A percentile compares a stretch with the other conserved stretches of the same genome.
These are phyloP conservation scores for Eutypa lata DNA, from an alignment of 2,329 filamentous ascomycete species.

Conservation along the genomic window DNA sequence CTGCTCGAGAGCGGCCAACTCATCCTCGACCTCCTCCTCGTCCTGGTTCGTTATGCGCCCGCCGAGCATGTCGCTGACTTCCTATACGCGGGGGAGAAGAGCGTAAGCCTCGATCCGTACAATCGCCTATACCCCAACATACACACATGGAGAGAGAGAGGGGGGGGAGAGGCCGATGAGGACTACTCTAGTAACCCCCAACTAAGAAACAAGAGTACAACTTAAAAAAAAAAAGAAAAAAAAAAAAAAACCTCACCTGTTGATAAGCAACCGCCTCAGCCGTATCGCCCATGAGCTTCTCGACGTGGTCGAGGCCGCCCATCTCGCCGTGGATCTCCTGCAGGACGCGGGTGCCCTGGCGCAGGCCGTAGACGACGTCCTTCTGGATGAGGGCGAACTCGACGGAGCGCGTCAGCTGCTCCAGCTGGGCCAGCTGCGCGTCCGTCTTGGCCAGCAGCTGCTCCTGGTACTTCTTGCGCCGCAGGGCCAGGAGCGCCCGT, in stretches of 20 bases:
- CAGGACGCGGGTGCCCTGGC: constrained; percentile 86
- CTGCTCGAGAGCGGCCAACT: constrained; percentile 76
- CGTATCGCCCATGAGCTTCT: constrained; percentile 91
- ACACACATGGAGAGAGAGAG: too few relatives aligned
- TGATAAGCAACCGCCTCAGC: constrained; percentile 91
- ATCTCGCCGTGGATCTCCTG: constrained; percentile 93
- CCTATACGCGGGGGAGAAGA: constrained; percentile 46
- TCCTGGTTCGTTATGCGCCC: constrained; percentile 89
- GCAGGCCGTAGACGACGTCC: constrained; percentile 87
- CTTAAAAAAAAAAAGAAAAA: not conserved
- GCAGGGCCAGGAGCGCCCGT: constrained; percentile 80
- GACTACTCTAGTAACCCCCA: too few relatives aligned
- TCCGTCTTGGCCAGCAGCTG: constrained; percentile 85
- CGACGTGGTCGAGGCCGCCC: constrained; percentile 89
- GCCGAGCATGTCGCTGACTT: constrained; percentile 87
- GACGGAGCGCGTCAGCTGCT: constrained; percentile 82
- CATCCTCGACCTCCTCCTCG: constrained; percentile 96
- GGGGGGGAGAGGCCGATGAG: too few relatives aligned
- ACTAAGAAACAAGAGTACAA: too few relatives aligned
- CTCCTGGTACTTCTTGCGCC: constrained; percentile 96
- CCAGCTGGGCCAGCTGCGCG: constrained; percentile 87
- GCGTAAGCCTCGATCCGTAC: not conserved
- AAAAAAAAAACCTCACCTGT: constrained; percentile 51
- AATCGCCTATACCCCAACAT: too few relatives aligned
- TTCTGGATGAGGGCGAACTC: constrained; percentile 97